Base-by-base conservation (phyloP, 768 basidiomycete genomes). In the Termitomyces sp. region DNA sequence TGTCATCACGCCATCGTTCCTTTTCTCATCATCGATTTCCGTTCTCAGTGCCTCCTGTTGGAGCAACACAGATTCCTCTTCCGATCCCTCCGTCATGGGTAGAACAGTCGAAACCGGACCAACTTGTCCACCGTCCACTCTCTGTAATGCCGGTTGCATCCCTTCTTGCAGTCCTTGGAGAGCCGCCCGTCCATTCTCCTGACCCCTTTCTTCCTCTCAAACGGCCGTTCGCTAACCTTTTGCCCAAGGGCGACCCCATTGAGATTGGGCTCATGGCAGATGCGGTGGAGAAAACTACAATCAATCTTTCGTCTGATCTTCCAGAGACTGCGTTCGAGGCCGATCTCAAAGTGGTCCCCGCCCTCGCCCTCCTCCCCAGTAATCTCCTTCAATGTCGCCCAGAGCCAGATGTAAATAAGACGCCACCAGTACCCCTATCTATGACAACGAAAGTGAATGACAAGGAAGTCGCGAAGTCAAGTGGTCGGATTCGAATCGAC, bases 181-280 rank as follows among this genome's bases (percentile, higher is more conserved):
- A 72, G 5, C 72, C 76, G 7, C 63, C 80, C 1, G 60, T 86
- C 2, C 74, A 81, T 58, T 88, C 88, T 0, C 89, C 90, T 3
- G 81, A 85, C 8, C 89, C 89, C 0, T 72, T 86, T 51, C 76
- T 81, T 17, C 88, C 86, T 0, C 87, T 88, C 6, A 86, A 85
- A 60, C 76, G 76, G 41, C 81, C 84, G 0, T 82, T 76, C 56
- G 67, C 72, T 21, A 66, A 68, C 10, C 68, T 74, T 2, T 51
- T 78, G 23, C 64, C 73, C 30, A 82, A 77, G 72, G 81, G 80
- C 63, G 78, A 82, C 56, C 70, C 82, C n/a, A 88, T 92, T 7
- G 81, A 78, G 58, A 74, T 92, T 52, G 91, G 92, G 70, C 77
- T 79, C 67, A 83, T 93, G 76, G 89, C 86, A 0, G 85, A 82